Base-by-base conservation (phyloP, 2,329 filamentous ascomycete genomes). In the Fusarium gaditjirri region DNA sequence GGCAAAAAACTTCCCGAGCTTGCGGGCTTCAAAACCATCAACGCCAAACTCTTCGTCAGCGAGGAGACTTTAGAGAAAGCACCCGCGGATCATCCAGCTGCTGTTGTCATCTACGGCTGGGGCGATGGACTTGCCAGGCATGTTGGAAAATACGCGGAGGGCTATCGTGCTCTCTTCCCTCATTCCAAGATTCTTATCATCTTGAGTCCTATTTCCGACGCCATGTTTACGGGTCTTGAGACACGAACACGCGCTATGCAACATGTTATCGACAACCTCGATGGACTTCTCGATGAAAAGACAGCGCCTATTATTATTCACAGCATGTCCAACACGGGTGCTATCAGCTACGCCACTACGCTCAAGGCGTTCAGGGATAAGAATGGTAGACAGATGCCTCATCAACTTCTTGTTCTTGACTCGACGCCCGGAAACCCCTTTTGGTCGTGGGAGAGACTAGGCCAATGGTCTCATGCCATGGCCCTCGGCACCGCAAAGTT, bases 251-350 rank as follows among this genome's bases (percentile, higher is more conserved):
- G 80, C 9, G 80, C 80, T 65, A 86, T 90, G 83, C 73, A 81
- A 41, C 85, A 83, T 16, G 78, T 87, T 39, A 70, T 87, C 38
- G 78, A 85, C 50, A 80, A 52, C 46, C 53, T 76, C 11, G 70
- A 73, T 12, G 53, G 65, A 5, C 46, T 75, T 6, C 55, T 63
- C 7, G 68, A 64, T 16, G 68, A 66, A 17, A 70, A 52, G 73
- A 72, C 12, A 65, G 79, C 82, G 5, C 67, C 72, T 9, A 79
- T 90, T 17, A 78, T 89, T 23, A 76, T 87, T 3, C 88, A 90
- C 61, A 80, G 81, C 71, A 88, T 90, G 84, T 90, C 87, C 67
- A 90, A 89, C 76, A 89, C 87, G 0, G 88, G 88, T 19, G 86
- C 83, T 21, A 87, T 88, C 62, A 87, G 86, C 80, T 83, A 84